Base-by-base conservation (phyloP, 2,329 filamentous ascomycete genomes). In the Sporothrix protearum region DNA sequence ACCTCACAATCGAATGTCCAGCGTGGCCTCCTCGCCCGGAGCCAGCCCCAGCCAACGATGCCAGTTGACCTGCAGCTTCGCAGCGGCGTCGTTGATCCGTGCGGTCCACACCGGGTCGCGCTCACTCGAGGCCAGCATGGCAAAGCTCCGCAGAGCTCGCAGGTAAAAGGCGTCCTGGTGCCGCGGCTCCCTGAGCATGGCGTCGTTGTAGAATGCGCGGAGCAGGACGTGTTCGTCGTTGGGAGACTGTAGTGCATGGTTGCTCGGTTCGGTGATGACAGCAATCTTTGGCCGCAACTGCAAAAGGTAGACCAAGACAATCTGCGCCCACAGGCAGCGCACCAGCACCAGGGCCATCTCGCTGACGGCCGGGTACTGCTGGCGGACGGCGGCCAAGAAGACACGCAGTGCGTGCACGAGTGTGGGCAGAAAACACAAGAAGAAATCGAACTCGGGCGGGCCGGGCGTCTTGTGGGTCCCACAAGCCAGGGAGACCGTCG, bases 301-400 rank as follows among this genome's bases (percentile, higher is more conserved):
- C 36, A 67, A 25, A n/a, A 71, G 57, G 39, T 71, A 71, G 16
- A 71, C 61, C 6, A 71, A 33, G 1, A 71, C 36, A 16, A 59
- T 57, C 36, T 57, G 49, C 33, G 69, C 69, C 69, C 69, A 71
- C 2, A 71, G 49, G 10, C 69, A 71, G 47, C 69, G 69, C 36
- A 71, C 69, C 25, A 71, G 47, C 1, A 64, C 61, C 3, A 45
- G 47, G 1, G 59, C 47, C 6, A 51, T 51, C 45, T 64, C 61
- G 12, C 30, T 36, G 33, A 71, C 47, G 25, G 61, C 22, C 61
- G 63, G 42, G 47, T 53, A 68, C 47, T 67, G 45, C 19, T 33
- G 30, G 47, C 64, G 28, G 28, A 30, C 22, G 4, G 28, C 47
- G n/a, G 28, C 22, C 22, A 71, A 36, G n/a, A 71, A 61, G 2